Evolutionary conservation across 495 filamentous ascomycete species (phyloP).

Genomic region (Tuber brumale): DNA sequence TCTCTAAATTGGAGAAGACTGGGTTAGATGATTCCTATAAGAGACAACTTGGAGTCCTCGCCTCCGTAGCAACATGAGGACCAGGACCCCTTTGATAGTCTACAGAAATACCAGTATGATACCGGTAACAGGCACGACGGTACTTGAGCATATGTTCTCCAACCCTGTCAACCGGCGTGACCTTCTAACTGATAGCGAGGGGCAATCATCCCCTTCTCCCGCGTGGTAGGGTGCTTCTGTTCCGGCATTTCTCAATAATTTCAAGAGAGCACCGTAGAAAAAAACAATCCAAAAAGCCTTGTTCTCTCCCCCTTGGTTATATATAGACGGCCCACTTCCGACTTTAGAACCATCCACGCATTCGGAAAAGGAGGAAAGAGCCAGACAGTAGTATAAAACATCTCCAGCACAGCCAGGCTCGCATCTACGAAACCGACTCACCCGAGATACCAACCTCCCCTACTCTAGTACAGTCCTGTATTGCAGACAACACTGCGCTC

Average conservation of each 20-base stretch:
- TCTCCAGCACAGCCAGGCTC: not conserved
- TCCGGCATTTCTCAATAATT: not conserved
- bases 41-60: not conserved
- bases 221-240: not conserved
- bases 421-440: not conserved
- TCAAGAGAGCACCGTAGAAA: not conserved
- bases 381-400: not conserved
- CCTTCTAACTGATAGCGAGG: not conserved
- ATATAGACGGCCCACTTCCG: not conserved
- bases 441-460: not conserved
- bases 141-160: not conserved
- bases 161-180: not conserved
- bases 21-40: not conserved
- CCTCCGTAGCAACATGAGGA: not conserved
- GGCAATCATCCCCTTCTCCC: not conserved
- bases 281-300: not conserved
- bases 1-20: not conserved
- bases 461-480: not conserved
- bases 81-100: not conserved
- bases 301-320: not conserved
- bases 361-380: not conserved
- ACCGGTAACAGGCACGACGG: not conserved
- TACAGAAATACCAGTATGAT: not conserved
- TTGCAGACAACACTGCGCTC: not conserved
- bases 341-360: not conserved